These are phyloP conservation scores for Schizophyllum amplum DNA, from an alignment of 1,284 basidiomycete species.

Conservation along the genomic window DNA sequence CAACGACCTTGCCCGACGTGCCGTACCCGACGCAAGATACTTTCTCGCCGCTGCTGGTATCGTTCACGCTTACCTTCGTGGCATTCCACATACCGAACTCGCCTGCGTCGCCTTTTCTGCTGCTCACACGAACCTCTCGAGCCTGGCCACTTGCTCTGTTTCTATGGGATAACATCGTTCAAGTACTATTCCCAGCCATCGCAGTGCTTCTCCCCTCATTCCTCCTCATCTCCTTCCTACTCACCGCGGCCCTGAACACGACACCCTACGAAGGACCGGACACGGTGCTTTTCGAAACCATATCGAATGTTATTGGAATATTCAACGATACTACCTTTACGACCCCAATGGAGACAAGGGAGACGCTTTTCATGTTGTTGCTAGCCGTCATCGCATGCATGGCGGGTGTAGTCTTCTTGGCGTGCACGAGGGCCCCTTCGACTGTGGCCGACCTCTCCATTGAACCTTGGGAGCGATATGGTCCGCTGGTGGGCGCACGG, in stretches of 20 bases:
- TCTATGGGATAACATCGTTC: neutral
- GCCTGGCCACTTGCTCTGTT: neutral
- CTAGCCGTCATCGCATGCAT: neutral
- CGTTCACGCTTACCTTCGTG: neutral
- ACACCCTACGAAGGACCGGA: neutral
- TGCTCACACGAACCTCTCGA: neutral
- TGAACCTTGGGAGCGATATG: neutral
- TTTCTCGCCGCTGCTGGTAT: neutral
- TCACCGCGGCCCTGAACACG: neutral
- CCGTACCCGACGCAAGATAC: neutral
- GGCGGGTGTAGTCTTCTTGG: neutral
- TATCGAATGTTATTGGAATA: conserved; percentile 1
- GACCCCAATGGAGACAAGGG: neutral
- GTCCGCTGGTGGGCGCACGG: neutral
- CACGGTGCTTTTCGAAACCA: neutral
- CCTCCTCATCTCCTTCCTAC: conserved; percentile 7
- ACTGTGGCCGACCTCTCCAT: neutral
- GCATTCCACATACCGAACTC: neutral
- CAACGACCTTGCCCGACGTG: neutral
- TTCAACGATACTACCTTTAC: neutral
- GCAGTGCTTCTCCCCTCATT: conserved; percentile 4
- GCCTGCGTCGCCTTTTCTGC: neutral
- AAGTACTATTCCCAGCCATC: conserved; percentile 7
- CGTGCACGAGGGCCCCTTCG: neutral
- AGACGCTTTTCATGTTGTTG: neutral